A percentile compares a stretch with the other conserved stretches of the same genome.
phyloP scores from a whole-genome alignment of 257 asterid genomes.

The Asclepias syriaca region DNA sequence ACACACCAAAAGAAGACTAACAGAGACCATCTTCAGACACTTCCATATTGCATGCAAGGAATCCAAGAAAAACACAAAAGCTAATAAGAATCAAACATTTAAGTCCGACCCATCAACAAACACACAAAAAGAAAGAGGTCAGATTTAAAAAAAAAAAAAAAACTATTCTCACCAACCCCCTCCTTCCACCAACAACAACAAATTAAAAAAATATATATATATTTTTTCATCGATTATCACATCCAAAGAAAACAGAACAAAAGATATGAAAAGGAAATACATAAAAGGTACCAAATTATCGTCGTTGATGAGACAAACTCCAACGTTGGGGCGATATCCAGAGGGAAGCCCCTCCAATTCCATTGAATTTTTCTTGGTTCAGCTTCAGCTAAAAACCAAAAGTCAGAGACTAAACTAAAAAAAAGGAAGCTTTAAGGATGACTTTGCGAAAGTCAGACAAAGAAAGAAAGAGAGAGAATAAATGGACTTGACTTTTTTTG shows the following conservation, averaged over 20 bases:
- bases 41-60: neutral
- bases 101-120: conserved; percentile 3
- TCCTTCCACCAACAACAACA: too few relatives aligned
- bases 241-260: neutral
- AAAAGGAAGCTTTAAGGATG: neutral
- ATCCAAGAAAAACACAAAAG: conserved; percentile 1
- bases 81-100: neutral
- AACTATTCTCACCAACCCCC: neutral
- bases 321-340: conserved; percentile 98
- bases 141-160: neutral
- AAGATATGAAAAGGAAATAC: neutral
- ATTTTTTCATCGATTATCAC: neutral
- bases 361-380: conserved; percentile 8
- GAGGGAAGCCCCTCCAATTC: conserved; percentile 93
- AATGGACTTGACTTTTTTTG: conserved; percentile 8
- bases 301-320: conserved; percentile 83
- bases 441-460: neutral
- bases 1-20: neutral
- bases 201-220: too few relatives aligned
- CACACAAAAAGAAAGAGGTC: neutral
- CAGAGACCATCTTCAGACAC: neutral
- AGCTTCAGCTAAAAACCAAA: conserved; percentile 17
- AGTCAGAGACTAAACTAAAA: conserved; percentile 16
- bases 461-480: neutral
- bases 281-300: conserved; percentile 46